These are phyloP conservation scores for Pythium sukuiense DNA, from an alignment of 352 stramenopile species.

Conservation along the genomic window DNA sequence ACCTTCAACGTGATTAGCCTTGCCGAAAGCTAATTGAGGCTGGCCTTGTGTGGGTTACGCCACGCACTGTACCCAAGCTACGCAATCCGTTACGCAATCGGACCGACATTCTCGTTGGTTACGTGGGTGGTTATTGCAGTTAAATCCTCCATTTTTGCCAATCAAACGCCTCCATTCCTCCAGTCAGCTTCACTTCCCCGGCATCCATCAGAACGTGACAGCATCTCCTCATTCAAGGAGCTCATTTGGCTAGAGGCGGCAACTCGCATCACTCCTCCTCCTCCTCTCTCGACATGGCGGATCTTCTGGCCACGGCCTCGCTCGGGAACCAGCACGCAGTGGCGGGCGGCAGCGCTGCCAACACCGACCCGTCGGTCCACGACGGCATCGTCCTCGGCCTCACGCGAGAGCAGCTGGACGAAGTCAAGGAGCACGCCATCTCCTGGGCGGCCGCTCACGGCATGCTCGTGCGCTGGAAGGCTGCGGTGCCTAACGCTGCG, in stretches of 20 bases:
- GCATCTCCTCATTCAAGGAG: neutral
- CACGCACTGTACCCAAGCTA: neutral
- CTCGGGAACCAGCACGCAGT: conserved; percentile 22
- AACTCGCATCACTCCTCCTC: neutral
- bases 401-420: conserved; percentile 35
- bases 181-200: conserved; percentile 1
- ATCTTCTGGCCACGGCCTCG: conserved; percentile 29
- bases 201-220: neutral
- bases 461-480: conserved; percentile 65
- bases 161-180: neutral
- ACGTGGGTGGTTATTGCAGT: neutral
- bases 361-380: conserved; percentile 14
- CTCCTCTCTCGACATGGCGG: conserved; percentile 18
- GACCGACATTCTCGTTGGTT: neutral
- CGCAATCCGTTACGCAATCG: conserved; percentile 2
- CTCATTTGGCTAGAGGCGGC: neutral
- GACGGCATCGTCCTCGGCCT: conserved; percentile 48
- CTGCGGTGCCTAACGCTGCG: conserved; percentile 28
- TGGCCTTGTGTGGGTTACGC: neutral
- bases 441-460: conserved; percentile 72
- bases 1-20: too few species aligned
- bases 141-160: neutral
- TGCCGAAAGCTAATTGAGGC: too few species aligned
- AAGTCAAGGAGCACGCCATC: conserved; percentile 72
- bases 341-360: neutral